Evolutionary conservation across 495 filamentous ascomycete genomes (phyloP).

Genomic region (Penicillium robsamsonii): DNA sequence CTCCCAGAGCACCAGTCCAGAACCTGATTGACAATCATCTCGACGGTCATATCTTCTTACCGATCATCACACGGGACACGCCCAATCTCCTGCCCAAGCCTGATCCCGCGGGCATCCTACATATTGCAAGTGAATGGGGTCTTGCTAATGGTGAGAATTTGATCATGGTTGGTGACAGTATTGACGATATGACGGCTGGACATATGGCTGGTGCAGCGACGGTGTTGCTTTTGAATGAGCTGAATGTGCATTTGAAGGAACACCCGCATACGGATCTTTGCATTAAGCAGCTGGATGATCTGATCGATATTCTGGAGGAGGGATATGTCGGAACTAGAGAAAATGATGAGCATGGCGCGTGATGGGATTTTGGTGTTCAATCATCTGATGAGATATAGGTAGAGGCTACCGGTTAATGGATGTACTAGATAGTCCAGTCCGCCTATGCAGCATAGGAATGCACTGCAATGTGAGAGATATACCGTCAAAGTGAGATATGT

Average conservation of each 20-base stretch:
- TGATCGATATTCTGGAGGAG: conserved; percentile 66
- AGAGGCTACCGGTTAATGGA: not conserved
- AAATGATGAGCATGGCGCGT: conserved; percentile 16
- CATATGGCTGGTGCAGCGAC: conserved; percentile 82
- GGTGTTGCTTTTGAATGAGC: conserved; percentile 79
- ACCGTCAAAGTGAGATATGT: not conserved
- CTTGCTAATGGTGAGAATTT: conserved; percentile 50
- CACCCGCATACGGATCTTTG: conserved; percentile 78
- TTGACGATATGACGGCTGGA: conserved; percentile 93
- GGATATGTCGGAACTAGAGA: conserved; percentile 52
- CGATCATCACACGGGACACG: conserved; percentile 83
- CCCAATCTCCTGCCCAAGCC: conserved; percentile 73
- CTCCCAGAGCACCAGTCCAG: conserved; percentile 54
- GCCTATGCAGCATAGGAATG: not conserved
- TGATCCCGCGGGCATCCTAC: conserved; percentile 78
- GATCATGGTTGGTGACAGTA: conserved; percentile 78
- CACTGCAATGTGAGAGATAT: not conserved
- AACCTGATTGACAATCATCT: conserved; percentile 77
- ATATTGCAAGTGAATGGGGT: conserved; percentile 77
- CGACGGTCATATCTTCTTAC: conserved; percentile 61
- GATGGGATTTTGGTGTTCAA: not conserved
- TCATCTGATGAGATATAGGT: not conserved
- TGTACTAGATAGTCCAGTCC: not conserved
- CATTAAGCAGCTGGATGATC: conserved; percentile 64
- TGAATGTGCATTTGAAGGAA: conserved; percentile 66